phyloP scores from a whole-genome alignment of 2,329 filamentous ascomycete species.

The Colletotrichum siamense region DNA sequence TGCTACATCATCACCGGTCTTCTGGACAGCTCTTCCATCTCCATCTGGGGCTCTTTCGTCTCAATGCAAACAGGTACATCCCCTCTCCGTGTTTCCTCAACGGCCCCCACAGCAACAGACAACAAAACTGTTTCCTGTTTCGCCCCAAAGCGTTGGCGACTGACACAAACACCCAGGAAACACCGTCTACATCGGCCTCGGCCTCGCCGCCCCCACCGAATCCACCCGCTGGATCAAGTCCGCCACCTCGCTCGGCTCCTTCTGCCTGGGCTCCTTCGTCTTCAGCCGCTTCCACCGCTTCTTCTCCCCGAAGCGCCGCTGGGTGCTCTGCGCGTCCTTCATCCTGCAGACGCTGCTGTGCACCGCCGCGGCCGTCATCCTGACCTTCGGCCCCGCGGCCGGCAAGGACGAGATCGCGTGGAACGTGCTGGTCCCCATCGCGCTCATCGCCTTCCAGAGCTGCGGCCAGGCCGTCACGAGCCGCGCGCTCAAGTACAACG shows the following conservation, averaged over 20 bases:
- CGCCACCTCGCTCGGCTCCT: slow-evolving; percentile 70
- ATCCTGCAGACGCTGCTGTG: slow-evolving; percentile 56
- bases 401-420: slow-evolving; percentile 54
- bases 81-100: neutral
- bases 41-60: slow-evolving; percentile 81
- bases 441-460: slow-evolving; percentile 76
- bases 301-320: slow-evolving; percentile 66
- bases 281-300: slow-evolving; percentile 73
- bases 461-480: slow-evolving; percentile 81
- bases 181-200: slow-evolving; percentile 80
- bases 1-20: slow-evolving; percentile 82
- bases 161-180: slow-evolving; percentile 56
- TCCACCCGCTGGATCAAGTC: slow-evolving; percentile 74
- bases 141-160: neutral
- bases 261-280: slow-evolving; percentile 74
- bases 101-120: neutral
- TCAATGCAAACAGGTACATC: slow-evolving; percentile 78
- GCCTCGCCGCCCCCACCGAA: slow-evolving; percentile 63
- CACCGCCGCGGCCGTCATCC: slow-evolving; percentile 49
- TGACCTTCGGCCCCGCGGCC: slow-evolving; percentile 44
- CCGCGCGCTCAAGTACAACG: slow-evolving; percentile 70
- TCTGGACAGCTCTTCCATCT: slow-evolving; percentile 77
- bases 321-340: slow-evolving; percentile 69
- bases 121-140: neutral
- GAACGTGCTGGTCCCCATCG: slow-evolving; percentile 70